Percentiles rank a stretch among this genome's conserved stretches.
Conservation (phyloP, 495 filamentous ascomycete species). For the Pseudotulostoma volvatum region DNA sequence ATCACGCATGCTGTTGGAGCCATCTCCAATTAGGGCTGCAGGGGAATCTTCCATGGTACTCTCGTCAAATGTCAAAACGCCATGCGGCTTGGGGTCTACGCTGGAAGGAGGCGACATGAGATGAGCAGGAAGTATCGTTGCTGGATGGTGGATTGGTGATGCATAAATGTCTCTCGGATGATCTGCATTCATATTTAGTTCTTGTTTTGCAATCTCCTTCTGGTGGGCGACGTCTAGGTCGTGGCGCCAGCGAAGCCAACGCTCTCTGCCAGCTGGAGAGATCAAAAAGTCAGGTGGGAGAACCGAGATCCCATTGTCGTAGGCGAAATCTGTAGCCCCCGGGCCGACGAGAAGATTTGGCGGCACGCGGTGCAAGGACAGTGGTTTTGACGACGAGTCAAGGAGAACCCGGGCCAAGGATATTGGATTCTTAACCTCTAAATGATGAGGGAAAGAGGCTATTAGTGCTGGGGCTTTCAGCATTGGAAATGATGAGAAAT, state of each 20-base stretch:
- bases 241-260: slow-evolving; percentile 58
- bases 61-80: neutral
- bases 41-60: neutral
- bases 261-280: slow-evolving; percentile 52
- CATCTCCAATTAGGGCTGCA: neutral
- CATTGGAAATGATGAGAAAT: neutral
- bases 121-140: slow-evolving; percentile 3
- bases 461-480: too few species aligned
- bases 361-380: slow-evolving; percentile 74
- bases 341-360: slow-evolving; percentile 79
- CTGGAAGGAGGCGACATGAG: slow-evolving; percentile 4
- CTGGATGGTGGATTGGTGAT: neutral
- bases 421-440: slow-evolving; percentile 88
- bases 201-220: neutral
- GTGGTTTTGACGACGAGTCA: slow-evolving; percentile 48
- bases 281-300: slow-evolving; percentile 57
- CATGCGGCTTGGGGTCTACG: neutral
- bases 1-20: neutral
- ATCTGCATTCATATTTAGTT: neutral
- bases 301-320: slow-evolving; percentile 51
- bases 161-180: neutral
- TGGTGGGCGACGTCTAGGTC: slow-evolving; percentile 46
- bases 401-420: slow-evolving; percentile 69
- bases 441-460: too few species aligned
- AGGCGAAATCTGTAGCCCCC: slow-evolving; percentile 74